Evolutionary conservation across 306 rosid genomes (phyloP), one percentile per base, ranked within the genome.

Genomic region (Trifolium fragiferum): DNA sequence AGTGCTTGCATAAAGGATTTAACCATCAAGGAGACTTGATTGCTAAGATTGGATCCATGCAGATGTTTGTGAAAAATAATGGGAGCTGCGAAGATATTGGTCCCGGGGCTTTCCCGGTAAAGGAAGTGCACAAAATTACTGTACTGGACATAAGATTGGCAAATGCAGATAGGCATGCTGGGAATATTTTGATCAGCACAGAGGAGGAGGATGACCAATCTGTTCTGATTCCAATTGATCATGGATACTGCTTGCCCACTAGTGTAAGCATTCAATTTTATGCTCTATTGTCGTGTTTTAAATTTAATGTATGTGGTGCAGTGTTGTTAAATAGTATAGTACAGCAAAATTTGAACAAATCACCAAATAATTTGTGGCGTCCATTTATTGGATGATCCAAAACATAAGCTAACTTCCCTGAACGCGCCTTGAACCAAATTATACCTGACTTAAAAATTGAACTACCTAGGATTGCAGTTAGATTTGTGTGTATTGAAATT

Each of bases 31-130:
- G 87, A 38, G 92, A 76, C 41, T 57, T 82, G 61, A 78, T 86
- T 37, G 74, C 87, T 77, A 92, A 92, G 90, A 85, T 88, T 18
- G 98, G 98, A 43, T 92, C 98, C 67, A 49, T 92, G 87, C 98
- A 92, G 84, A 88, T 87, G 90, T 92, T 90, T 67, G 66, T 86
- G 80, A 84, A 89, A 74, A 92, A 90, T 32, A 78, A 51, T 60
- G 98, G 98, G 67, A 90, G 98, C 72, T 87, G 96, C 15, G 98
- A 92, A 88, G 98, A 92, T 78, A 83, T 92, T 62, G 98, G 98
- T 30, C 91, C 94, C 37, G 89, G 88, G 25, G 78, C 88, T 68
- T 92, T 92, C 80, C 92, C 96, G 3, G 85, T 84, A 10, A 81
- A 88, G 69, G 96, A 90, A 74, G 98, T 92, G n/a, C 98, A 92